Conservation (phyloP, 768 basidiomycete genomes). For the Mycena metata region DNA sequence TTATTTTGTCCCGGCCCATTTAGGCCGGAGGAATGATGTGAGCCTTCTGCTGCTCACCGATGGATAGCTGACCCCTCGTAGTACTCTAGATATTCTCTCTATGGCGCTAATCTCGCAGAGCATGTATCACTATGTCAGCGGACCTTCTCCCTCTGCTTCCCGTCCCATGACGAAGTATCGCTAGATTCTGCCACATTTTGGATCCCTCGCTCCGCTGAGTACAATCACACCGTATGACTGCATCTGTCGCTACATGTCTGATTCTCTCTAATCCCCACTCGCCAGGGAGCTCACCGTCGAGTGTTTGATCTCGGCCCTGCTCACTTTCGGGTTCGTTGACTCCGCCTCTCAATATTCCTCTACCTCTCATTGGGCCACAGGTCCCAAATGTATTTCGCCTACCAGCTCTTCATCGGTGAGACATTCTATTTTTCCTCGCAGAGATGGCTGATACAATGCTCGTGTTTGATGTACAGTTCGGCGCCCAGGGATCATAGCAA, state of each 20-base stretch:
- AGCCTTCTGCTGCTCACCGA: neutral
- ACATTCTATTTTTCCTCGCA: no score
- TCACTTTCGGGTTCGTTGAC: slow-evolving; percentile 55
- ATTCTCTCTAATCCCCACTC: neutral
- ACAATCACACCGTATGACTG: slow-evolving; percentile 51
- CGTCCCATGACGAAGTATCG: no score
- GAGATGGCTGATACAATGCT: no score
- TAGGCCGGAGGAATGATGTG: slow-evolving; percentile 26
- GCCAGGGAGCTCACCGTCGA: slow-evolving; percentile 55
- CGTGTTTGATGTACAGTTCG: no score
- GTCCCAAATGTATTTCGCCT: slow-evolving; percentile 60
- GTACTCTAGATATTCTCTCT: slow-evolving; percentile 53
- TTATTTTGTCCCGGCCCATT: neutral
- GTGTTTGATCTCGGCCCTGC: slow-evolving; percentile 56
- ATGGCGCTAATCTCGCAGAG: slow-evolving; percentile 58
- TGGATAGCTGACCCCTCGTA: slow-evolving; percentile 1
- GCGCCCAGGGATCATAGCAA: no score
- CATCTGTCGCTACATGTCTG: slow-evolving; percentile 11
- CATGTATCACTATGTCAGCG: slow-evolving; percentile 55
- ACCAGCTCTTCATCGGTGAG: slow-evolving; percentile 53
- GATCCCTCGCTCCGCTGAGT: slow-evolving; percentile 52
- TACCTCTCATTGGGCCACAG: slow-evolving; percentile 39
- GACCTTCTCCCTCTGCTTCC: no score
- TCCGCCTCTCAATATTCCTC: neutral
- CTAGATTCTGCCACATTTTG: slow-evolving; percentile 54